These are phyloP conservation scores for Bocquillonia castaneifolia DNA, from an alignment of 441 rosid genomes.

Conservation along the genomic window DNA sequence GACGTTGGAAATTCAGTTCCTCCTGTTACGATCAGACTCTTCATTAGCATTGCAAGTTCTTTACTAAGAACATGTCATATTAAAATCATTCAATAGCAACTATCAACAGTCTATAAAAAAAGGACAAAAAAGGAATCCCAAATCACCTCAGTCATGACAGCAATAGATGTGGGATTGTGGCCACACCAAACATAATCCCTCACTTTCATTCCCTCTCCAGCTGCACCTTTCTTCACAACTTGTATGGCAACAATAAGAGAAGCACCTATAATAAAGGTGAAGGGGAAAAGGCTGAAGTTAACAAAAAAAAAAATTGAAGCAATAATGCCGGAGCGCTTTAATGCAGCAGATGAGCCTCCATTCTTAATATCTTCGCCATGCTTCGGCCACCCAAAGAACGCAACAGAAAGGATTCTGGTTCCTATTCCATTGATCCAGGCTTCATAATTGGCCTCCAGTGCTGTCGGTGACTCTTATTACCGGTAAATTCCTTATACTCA, in stretches of 20 bases:
- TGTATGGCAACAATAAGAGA: slow-evolving; percentile 93
- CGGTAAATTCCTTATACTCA: background rate
- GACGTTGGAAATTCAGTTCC: too few species aligned
- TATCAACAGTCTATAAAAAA: background rate
- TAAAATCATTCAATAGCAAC: background rate
- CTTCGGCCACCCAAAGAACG: too few species aligned
- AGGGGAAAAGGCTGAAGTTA: background rate
- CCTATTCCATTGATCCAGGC: too few species aligned
- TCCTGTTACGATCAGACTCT: background rate
- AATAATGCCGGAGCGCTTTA: too few species aligned
- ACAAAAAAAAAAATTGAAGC: too few species aligned
- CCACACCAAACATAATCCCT: slow-evolving; percentile 98
- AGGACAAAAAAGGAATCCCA: background rate
- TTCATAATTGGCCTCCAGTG: too few species aligned
- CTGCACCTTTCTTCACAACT: slow-evolving; percentile 95
- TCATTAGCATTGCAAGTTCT: background rate
- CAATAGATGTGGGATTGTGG: slow-evolving; percentile 98
- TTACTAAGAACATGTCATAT: background rate
- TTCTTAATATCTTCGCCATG: too few species aligned
- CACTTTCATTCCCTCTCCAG: slow-evolving; percentile 90
- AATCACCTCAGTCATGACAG: slow-evolving; percentile 97
- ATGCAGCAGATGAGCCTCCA: too few species aligned
- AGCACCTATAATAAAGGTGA: slow-evolving; percentile 54
- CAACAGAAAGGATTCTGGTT: too few species aligned
- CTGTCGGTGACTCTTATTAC: too few species aligned